Conservation (phyloP, 139 green algal genomes). For the Bryopsis sp. region DNA sequence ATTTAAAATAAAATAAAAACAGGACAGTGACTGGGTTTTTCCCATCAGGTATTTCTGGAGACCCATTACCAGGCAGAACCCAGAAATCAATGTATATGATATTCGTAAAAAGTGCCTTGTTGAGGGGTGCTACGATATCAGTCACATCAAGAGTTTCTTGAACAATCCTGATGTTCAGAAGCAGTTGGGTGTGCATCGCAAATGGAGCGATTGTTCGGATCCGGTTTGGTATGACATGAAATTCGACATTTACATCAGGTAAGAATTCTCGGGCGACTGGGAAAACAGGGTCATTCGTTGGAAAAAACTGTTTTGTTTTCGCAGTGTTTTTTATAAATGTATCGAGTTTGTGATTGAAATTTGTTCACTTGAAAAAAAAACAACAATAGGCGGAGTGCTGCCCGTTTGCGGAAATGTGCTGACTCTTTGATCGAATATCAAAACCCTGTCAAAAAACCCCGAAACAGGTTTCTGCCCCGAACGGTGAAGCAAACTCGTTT, state of each 20-base stretch:
- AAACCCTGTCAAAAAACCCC: too few relatives aligned
- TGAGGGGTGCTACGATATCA: slow-evolving; percentile 13
- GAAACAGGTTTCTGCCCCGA: too few relatives aligned
- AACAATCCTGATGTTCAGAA: slow-evolving; percentile 1
- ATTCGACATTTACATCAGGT: slow-evolving; percentile 49
- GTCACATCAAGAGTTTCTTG: background rate
- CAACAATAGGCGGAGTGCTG: background rate
- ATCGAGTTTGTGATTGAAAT: slow-evolving; percentile 3
- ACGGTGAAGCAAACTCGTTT: too few relatives aligned
- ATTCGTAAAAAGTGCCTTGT: slow-evolving; percentile 5
- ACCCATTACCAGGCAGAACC: background rate
- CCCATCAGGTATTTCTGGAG: too few relatives aligned
- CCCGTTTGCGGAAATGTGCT: background rate
- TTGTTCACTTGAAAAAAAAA: background rate
- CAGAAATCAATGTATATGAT: slow-evolving; percentile 3
- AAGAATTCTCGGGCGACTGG: slow-evolving; percentile 43
- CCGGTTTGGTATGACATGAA: slow-evolving; percentile 1
- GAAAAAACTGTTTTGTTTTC: too few relatives aligned
- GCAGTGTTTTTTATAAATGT: too few relatives aligned
- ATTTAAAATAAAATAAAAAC: too few relatives aligned
- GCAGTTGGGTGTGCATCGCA: background rate
- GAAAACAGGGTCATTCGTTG: too few relatives aligned
- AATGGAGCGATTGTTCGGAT: slow-evolving; percentile 6
- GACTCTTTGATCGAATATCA: too few relatives aligned
- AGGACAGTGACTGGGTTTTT: too few relatives aligned